Evolutionary conservation across 495 filamentous ascomycete species (phyloP).

Genomic region (Astrothelium subdiscretum): DNA sequence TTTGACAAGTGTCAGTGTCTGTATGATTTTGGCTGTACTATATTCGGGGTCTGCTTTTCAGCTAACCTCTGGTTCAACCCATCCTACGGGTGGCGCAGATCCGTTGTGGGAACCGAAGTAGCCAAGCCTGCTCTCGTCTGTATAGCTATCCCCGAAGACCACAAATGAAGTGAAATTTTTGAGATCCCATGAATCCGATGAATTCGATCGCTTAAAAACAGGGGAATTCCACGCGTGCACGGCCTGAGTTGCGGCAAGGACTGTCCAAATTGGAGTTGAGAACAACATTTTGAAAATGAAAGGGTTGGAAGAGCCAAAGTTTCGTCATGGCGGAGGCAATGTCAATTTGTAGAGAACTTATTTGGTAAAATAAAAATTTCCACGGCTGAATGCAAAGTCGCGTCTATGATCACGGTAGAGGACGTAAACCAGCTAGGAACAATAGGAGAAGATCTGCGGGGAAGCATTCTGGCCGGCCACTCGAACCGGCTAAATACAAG

Average conservation of each 20-base stretch:
- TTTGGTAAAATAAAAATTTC: neutral
- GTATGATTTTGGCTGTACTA: neutral
- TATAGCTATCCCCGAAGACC: conserved; percentile 65
- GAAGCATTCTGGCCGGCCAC: neutral
- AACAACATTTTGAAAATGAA: neutral
- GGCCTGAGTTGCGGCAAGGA: neutral
- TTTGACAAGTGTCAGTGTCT: neutral
- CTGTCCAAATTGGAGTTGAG: neutral
- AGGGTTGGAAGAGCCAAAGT: neutral
- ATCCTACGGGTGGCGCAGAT: conserved; percentile 50
- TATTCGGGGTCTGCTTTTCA: neutral
- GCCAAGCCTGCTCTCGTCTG: conserved; percentile 52
- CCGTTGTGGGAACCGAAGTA: conserved; percentile 51
- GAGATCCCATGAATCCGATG: conserved; percentile 22
- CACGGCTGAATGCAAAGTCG: neutral
- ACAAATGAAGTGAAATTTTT: conserved; percentile 40
- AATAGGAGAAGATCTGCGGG: neutral
- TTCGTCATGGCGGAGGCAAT: neutral
- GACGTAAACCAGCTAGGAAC: neutral
- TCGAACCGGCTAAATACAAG: neutral
- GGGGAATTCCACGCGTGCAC: neutral
- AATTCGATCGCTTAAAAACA: neutral
- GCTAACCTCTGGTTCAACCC: conserved; percentile 33
- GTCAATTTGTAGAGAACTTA: neutral
- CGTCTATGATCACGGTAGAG: neutral